Conservation (phyloP, 2,329 filamentous ascomycete species). For the Elsinoe ampelina region DNA sequence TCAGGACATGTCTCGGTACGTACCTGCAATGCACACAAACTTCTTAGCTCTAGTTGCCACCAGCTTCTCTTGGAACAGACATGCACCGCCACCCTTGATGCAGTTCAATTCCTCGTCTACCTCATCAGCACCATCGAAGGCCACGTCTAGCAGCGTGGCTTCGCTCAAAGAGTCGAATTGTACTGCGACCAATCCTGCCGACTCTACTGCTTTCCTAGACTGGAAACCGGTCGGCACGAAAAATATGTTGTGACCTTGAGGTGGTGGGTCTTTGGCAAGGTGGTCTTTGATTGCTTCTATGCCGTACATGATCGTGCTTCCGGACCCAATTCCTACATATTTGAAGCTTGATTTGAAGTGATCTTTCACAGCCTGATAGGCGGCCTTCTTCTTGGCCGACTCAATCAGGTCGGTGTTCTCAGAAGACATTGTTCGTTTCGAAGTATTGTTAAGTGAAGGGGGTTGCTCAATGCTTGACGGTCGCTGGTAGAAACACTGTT, state of each 20-base stretch:
- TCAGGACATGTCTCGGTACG: slow-evolving; percentile 21
- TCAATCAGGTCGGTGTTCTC: slow-evolving; percentile 41
- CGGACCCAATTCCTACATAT: slow-evolving; percentile 70
- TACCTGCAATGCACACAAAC: slow-evolving; percentile 79
- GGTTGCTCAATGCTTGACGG: too few relatives aligned
- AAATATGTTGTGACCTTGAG: slow-evolving; percentile 53
- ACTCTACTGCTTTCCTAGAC: slow-evolving; percentile 74
- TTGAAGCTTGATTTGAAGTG: slow-evolving; percentile 56
- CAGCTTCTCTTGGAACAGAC: slow-evolving; percentile 94
- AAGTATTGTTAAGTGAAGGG: neutral
- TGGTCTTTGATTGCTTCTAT: slow-evolving; percentile 66
- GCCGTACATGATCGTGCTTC: slow-evolving; percentile 74
- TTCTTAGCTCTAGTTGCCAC: slow-evolving; percentile 76
- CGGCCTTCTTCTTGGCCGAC: slow-evolving; percentile 64
- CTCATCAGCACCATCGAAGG: slow-evolving; percentile 95
- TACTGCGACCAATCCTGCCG: slow-evolving; percentile 66
- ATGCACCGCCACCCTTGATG: slow-evolving; percentile 97
- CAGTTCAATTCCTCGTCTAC: slow-evolving; percentile 91
- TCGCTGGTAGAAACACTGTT: too few relatives aligned
- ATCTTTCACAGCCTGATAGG: slow-evolving; percentile 62
- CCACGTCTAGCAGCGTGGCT: slow-evolving; percentile 64
- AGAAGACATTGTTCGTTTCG: neutral
- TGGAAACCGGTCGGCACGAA: slow-evolving; percentile 93
- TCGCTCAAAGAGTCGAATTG: slow-evolving; percentile 66
- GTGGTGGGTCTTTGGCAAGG: slow-evolving; percentile 34